Evolutionary conservation across 169 alveolate species (phyloP).

Genomic region (Sarcocystis neurona): DNA sequence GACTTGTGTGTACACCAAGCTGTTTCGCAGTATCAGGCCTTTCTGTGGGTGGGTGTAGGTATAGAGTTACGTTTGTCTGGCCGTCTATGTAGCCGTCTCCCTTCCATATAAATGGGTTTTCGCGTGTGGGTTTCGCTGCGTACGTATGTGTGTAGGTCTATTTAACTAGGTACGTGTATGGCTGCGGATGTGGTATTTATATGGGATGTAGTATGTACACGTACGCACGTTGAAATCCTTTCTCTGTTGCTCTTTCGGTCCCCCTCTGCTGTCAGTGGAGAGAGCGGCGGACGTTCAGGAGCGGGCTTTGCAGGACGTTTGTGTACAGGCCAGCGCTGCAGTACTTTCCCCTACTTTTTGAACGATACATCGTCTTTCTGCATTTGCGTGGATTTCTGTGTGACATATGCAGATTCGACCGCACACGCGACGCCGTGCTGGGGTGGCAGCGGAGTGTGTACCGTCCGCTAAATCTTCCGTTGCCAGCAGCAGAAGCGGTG

Average conservation of each 20-base stretch:
- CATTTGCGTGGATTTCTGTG: background rate
- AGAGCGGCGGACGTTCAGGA: background rate
- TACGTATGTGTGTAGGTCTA: too few species aligned
- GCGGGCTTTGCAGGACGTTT: background rate
- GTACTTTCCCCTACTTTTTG: background rate
- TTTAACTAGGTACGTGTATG: too few species aligned
- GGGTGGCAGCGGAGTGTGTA: conserved; percentile 50
- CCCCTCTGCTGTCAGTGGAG: background rate
- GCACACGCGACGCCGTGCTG: conserved; percentile 50
- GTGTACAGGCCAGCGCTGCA: background rate
- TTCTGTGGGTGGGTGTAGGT: too few species aligned
- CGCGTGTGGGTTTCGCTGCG: too few species aligned
- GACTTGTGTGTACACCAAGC: too few species aligned
- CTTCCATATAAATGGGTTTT: too few species aligned
- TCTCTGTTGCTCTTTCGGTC: background rate
- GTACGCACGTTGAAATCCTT: background rate
- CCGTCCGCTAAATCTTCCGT: conserved; percentile 44
- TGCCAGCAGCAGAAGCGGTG: conserved; percentile 56
- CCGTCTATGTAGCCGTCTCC: too few species aligned
- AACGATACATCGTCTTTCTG: background rate
- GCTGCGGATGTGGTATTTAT: too few species aligned
- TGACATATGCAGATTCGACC: conserved; percentile 31
- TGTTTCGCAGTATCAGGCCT: too few species aligned
- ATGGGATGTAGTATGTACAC: too few species aligned
- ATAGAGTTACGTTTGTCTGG: too few species aligned